A percentile compares a stretch with the other conserved stretches of the same genome.
Conservation (phyloP, 1,284 basidiomycete genomes). For the Coniferiporia weirii region DNA sequence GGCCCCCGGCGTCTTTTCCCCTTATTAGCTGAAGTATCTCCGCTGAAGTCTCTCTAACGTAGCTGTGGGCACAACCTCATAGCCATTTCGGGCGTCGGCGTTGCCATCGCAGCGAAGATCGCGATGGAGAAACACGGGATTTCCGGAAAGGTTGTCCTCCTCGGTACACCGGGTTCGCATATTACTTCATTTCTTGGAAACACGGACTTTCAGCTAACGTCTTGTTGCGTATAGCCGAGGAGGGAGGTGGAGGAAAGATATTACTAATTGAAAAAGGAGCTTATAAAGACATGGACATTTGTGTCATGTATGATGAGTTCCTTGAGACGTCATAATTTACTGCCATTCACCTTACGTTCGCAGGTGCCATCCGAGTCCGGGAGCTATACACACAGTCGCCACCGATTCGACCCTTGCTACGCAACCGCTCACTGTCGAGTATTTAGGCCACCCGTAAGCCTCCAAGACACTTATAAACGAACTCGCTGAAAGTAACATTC, state of each 20-base stretch:
- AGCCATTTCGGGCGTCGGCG: constrained; percentile 40
- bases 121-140: constrained; percentile 35
- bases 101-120: constrained; percentile 33
- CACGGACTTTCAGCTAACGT: neutral
- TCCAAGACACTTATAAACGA: neutral
- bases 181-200: neutral
- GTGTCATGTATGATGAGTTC: constrained; percentile 28
- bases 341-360: neutral
- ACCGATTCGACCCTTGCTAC: constrained; percentile 26
- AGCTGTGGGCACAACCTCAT: constrained; percentile 46
- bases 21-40: no score
- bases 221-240: constrained; percentile 33
- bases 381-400: constrained; percentile 19
- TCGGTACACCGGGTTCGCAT: constrained; percentile 38
- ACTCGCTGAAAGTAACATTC: neutral
- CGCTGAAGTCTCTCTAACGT: no score
- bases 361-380: constrained; percentile 24
- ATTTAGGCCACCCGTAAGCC: constrained; percentile 25
- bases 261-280: constrained; percentile 35
- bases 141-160: constrained; percentile 37
- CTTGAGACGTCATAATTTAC: neutral
- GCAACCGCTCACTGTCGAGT: constrained; percentile 24
- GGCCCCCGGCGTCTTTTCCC: neutral
- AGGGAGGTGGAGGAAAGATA: constrained; percentile 42
- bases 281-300: constrained; percentile 38